Evolutionary conservation across 345 rosid genomes (phyloP), one percentile per base, ranked within the genome.

Genomic region (Cardamine chenopodiifolia): DNA sequence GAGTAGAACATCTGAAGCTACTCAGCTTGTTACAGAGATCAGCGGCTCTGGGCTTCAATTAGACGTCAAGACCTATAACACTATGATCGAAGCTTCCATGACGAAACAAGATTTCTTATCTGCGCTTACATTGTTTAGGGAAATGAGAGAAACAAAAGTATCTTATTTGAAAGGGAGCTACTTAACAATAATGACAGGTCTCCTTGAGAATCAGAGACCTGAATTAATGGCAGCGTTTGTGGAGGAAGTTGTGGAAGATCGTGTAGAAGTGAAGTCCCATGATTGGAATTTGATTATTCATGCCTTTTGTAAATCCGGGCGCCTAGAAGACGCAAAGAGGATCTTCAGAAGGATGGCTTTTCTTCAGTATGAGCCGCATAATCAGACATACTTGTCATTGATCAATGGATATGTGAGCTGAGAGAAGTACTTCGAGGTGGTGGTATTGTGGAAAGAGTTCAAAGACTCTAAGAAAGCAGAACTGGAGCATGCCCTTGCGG

Each of bases 201-300:
- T 91, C 34, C 80, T 90, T 83, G 96, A 87, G 80, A 88, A 84
- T 55, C 86, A 88, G 17, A 82, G 91, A 66, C 91, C 93, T 9
- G 93, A 87, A 80, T 80, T 90, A 68, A 90, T 90, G 95, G 96
- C 95, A 66, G 87, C 86, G 17, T 90, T 87, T 81, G 65, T 90
- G n/a, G 98, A 94, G 62, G 98, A 91, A 80, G 86, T 88, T 67
- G 80, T 88, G 22, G 97, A 87, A 72, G 97, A 91, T 71, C 85
- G 88, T 5, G 74, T 88, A 29, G 96, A 88, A 80, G 96, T 94
- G 72, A 91, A 89, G 62, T 85, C 95, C 18, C 98, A 91, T 52
- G 98, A 94, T 81, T 94, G 97, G 96, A 94, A 94, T 73, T 91
- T 97, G 42, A 94, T 91, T 39, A 88, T 94, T 74, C 96, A 91